Percentiles rank a stretch among this genome's conserved stretches.
These are phyloP conservation scores for Niebla homalea DNA, from an alignment of 495 filamentous ascomycete genomes.

Conservation along the genomic window DNA sequence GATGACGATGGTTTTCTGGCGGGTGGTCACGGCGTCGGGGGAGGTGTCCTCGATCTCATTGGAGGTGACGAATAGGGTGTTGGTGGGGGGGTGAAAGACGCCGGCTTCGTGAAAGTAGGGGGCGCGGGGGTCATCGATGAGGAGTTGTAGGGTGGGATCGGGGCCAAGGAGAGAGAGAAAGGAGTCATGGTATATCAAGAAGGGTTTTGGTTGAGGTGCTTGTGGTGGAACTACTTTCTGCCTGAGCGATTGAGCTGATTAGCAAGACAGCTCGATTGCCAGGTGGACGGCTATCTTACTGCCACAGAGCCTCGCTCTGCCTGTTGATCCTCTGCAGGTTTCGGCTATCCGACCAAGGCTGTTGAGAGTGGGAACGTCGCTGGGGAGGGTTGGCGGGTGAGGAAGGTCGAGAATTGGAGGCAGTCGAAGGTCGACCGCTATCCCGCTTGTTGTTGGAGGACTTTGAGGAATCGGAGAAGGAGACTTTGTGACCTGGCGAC, in stretches of 20 bases:
- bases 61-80: slow-evolving; percentile 46
- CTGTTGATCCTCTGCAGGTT: slow-evolving; percentile 15
- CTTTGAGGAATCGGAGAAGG: slow-evolving; percentile 19
- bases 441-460: slow-evolving; percentile 11
- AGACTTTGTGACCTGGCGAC: slow-evolving; percentile 15
- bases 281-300: slow-evolving; percentile 5
- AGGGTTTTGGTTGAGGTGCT: slow-evolving; percentile 16
- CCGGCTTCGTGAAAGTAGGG: slow-evolving; percentile 49
- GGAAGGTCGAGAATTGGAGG: slow-evolving; percentile 11
- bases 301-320: slow-evolving; percentile 16
- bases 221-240: slow-evolving; percentile 11
- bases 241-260: not conserved
- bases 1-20: slow-evolving; percentile 23
- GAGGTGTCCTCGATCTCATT: slow-evolving; percentile 22
- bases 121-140: slow-evolving; percentile 23
- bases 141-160: slow-evolving; percentile 21
- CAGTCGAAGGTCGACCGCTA: slow-evolving; percentile 15
- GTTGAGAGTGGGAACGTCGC: slow-evolving; percentile 6
- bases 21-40: slow-evolving; percentile 23
- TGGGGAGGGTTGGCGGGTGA: slow-evolving; percentile 10
- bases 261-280: not conserved
- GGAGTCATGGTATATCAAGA: slow-evolving; percentile 22
- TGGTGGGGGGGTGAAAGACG: slow-evolving; percentile 34
- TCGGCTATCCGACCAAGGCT: slow-evolving; percentile 11
- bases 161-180: slow-evolving; percentile 23